These are phyloP conservation scores for Acarospora socialis DNA, from an alignment of 2,329 filamentous ascomycete genomes.

Conservation along the genomic window DNA sequence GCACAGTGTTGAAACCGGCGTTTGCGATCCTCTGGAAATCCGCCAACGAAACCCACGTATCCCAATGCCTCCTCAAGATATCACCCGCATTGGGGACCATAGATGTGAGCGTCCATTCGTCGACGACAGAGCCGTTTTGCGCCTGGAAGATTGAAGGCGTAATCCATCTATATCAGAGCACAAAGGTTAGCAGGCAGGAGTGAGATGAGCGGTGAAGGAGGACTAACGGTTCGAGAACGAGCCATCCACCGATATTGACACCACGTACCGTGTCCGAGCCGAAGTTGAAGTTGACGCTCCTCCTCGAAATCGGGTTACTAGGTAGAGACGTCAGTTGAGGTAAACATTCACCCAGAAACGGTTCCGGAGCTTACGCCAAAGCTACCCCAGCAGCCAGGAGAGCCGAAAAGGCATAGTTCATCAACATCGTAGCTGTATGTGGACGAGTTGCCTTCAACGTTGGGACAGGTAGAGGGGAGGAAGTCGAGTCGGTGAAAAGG, in stretches of 20 bases:
- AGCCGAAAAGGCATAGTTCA: not conserved
- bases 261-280: conserved; percentile 15
- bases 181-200: no score
- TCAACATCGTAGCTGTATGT: conserved; percentile 1
- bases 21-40: conserved; percentile 44
- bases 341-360: conserved; percentile 1
- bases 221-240: conserved; percentile 25
- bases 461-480: no score
- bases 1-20: conserved; percentile 44
- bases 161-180: no score
- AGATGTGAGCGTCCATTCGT: no score
- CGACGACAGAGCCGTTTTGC: no score
- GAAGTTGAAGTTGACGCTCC: conserved; percentile 9
- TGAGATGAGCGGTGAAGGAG: no score
- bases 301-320: conserved; percentile 5
- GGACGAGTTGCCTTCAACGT: no score
- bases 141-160: no score
- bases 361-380: not conserved
- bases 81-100: no score
- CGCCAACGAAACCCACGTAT: conserved; percentile 12
- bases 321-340: not conserved
- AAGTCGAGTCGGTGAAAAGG: not conserved
- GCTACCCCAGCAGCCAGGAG: not conserved
- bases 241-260: conserved; percentile 19
- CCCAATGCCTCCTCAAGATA: conserved; percentile 25